Evolutionary conservation across 1,284 basidiomycete genomes (phyloP), one percentile per base, ranked within the genome.

Genomic region (Wallemia hederae): DNA sequence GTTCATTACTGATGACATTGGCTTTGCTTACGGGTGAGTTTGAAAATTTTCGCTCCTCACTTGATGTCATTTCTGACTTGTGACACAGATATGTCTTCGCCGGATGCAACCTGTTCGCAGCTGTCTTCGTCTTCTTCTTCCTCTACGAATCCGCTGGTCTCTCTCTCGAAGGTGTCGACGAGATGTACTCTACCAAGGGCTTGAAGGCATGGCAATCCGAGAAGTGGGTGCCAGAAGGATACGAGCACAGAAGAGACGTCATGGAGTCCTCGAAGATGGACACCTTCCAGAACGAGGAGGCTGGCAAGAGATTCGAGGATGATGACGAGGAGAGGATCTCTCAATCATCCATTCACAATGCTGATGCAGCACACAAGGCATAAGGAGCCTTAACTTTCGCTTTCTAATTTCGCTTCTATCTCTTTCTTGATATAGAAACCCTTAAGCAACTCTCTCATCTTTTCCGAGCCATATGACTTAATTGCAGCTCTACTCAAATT

Each of bases 71-170:
- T n/a, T n/a, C n/a, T n/a, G n/a, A n/a, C n/a, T n/a, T n/a, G n/a
- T n/a, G n/a, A n/a, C n/a, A n/a, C n/a, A n/a, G n/a, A n/a, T 58
- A 26, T 24, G 56, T 58, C 15, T 58, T 58, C 24, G 66, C 65
- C 63, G 73, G 72, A 22, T 75, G 78, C 67, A 81, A 81, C 66
- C 69, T 81, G 1, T 66, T 74, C 14, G 80, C 78, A 59, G 79
- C 79, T 5, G 65, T 79, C 58, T 72, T 85, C 63, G 83, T 84
- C 3, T 84, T 74, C 69, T 74, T 84, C 67, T 85, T 84, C 77
- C 74, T 86, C 1, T 85, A 85, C 72, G 83, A 85, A 67, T 79
- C 79, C 15, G 76, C 78, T 5, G 76, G 80, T 64, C 73, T 85
- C 60, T 77, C 78, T 11, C 74, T 85, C 28, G 83, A 85, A 70